phyloP scores from a whole-genome alignment of 225 moss, liverwort and hornwort genomes.

The Lunularia cruciata region DNA sequence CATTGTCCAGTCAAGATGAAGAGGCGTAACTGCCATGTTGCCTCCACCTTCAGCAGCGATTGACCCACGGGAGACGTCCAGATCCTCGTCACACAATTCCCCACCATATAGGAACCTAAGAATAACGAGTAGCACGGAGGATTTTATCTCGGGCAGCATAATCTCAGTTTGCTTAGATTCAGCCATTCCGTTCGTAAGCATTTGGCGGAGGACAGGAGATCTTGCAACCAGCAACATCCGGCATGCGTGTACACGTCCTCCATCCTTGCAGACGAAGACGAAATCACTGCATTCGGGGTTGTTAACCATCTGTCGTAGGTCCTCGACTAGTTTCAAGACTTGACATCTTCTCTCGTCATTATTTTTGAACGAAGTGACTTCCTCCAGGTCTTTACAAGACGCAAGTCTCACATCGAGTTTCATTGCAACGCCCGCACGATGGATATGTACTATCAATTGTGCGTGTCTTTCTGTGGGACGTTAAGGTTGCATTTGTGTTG shows the following conservation, averaged over 20 bases:
- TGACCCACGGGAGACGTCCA: neutral
- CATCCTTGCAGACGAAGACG: conserved; percentile 19
- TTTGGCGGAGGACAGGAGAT: conserved; percentile 8
- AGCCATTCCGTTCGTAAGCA: conserved; percentile 32
- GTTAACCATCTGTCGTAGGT: conserved; percentile 24
- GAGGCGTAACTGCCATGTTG: too few relatives aligned
- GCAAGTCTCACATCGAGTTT: too few relatives aligned
- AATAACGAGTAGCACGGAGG: conserved; percentile 8
- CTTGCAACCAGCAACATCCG: conserved; percentile 10
- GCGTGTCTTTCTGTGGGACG: too few relatives aligned
- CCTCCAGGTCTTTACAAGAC: too few relatives aligned
- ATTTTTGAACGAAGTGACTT: too few relatives aligned
- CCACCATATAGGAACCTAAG: conserved; percentile 20
- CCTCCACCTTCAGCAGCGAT: neutral
- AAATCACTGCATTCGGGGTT: conserved; percentile 11
- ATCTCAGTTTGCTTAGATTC: conserved; percentile 15
- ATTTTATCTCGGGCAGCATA: conserved; percentile 19
- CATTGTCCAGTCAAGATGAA: conserved; percentile 6
- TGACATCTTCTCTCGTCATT: too few relatives aligned
- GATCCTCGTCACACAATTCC: neutral
- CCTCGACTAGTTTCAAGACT: too few relatives aligned
- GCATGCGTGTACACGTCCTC: conserved; percentile 17
- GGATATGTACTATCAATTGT: too few relatives aligned
- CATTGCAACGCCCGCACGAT: too few relatives aligned
- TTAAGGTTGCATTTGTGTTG: too few relatives aligned